A percentile compares a stretch with the other conserved stretches of the same genome.
phyloP scores from a whole-genome alignment of 2,329 filamentous ascomycete genomes.

The Westerdykella aurantiaca region DNA sequence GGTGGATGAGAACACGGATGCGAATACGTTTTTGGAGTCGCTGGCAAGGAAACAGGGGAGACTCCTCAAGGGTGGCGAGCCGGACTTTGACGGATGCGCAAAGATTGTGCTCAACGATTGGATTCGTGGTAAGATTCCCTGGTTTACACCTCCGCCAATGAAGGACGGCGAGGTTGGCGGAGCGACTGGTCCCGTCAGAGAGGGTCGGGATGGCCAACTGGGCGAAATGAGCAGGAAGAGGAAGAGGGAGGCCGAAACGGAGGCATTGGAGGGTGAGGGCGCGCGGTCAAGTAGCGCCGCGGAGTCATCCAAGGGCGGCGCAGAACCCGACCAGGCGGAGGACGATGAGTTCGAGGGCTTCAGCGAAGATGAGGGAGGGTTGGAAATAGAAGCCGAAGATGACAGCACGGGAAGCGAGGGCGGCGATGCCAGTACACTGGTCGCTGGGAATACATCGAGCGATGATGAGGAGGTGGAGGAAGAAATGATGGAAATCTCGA shows the following conservation, averaged over 20 bases:
- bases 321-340: slow-evolving; percentile 8
- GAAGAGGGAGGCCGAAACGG: slow-evolving; percentile 49
- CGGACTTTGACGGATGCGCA: slow-evolving; percentile 88
- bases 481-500: slow-evolving; percentile 33
- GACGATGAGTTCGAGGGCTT: slow-evolving; percentile 31
- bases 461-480: slow-evolving; percentile 22
- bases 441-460: slow-evolving; percentile 12
- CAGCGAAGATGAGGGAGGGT: slow-evolving; percentile 22
- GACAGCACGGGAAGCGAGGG: slow-evolving; percentile 16
- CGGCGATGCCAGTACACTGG: slow-evolving; percentile 15
- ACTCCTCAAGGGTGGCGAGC: slow-evolving; percentile 85
- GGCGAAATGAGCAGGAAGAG: slow-evolving; percentile 80
- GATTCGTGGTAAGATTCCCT: slow-evolving; percentile 88
- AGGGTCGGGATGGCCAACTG: slow-evolving; percentile 68
- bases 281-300: slow-evolving; percentile 11
- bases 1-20: slow-evolving; percentile 58
- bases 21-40: slow-evolving; percentile 78
- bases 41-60: slow-evolving; percentile 82
- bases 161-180: slow-evolving; percentile 32
- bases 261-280: slow-evolving; percentile 18
- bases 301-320: slow-evolving; percentile 10
- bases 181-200: slow-evolving; percentile 27
- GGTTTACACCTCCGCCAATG: slow-evolving; percentile 78
- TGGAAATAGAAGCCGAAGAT: slow-evolving; percentile 11
- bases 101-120: slow-evolving; percentile 98